Evolutionary conservation across 345 rosid species (phyloP), one percentile per base, ranked within the genome.

Genomic region (Cardiospermum halicacabum): DNA sequence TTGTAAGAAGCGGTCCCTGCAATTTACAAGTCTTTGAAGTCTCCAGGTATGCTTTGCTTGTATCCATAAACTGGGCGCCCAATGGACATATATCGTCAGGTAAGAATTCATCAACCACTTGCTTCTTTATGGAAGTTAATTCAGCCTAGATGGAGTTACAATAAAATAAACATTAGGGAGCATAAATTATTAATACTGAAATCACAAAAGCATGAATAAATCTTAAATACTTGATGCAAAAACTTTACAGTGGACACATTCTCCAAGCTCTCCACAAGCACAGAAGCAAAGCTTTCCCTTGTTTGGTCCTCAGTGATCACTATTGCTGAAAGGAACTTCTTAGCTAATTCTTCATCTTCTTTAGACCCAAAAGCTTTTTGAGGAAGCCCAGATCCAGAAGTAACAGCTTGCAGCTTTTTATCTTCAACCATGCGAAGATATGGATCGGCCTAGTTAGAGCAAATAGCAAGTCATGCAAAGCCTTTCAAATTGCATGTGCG

Each of bases 71-170:
- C 58, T 77, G 86, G 71, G 84, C 69, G 73, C 94, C 97, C 61
- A 91, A 62, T 27, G 84, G 96, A 77, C 91, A 91, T 53, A 78
- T 82, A 63, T 91, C 99, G 72, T 91, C 97, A 1, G 97, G 97
- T 65, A 84, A 57, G 74, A 94, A 94, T 65, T 94, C 92, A 18
- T 40, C 75, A 32, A 87, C 81, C 60, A 94, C 80, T 70, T 85
- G 85, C 66, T 83, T 86, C 69, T 62, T 69, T 66, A 76, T 65
- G 64, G 63, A 64, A 37, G 88, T 80, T 73, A 82, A 60, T 59
- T 82, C 88, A 69, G 84, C 49, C 99, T 94, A 81, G 76, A 64
- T 58, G 77, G n/a, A 72, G 26, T 55, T 53, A n/a, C n/a, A n/a
- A n/a, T n/a, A n/a, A 59, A 66, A 59, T 54, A 67, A 34, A 48